Conservation (phyloP, 352 stramenopile species). For the Lagenidium sp. region DNA sequence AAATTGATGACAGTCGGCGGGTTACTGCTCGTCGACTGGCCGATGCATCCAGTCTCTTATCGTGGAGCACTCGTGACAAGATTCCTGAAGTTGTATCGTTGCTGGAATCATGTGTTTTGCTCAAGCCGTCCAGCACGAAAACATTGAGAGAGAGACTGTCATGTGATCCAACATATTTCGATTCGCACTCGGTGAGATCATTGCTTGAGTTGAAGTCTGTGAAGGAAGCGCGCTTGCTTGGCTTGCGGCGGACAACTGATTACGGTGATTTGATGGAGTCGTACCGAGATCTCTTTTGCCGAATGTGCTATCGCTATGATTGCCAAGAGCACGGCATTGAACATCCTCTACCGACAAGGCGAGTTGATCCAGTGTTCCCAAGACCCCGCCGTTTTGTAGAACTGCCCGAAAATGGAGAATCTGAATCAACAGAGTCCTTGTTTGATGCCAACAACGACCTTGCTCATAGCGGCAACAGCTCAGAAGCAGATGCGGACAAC, state of each 20-base stretch:
- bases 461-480: neutral
- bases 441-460: neutral
- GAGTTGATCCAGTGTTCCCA: constrained; percentile 8
- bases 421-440: too few species aligned
- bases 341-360: constrained; percentile 6
- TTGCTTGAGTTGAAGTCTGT: neutral
- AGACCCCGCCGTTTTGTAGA: neutral
- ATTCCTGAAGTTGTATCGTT: neutral
- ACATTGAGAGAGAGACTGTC: constrained; percentile 8
- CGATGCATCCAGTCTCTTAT: neutral
- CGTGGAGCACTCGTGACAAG: neutral
- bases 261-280: constrained; percentile 36
- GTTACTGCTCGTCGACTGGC: neutral
- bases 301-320: constrained; percentile 53
- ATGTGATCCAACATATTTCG: constrained; percentile 2
- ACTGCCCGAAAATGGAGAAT: too few species aligned
- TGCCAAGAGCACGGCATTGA: constrained; percentile 42
- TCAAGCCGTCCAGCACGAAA: constrained; percentile 1
- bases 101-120: constrained; percentile 4
- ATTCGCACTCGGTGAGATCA: constrained; percentile 2
- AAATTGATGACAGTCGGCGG: neutral
- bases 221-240: neutral
- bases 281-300: constrained; percentile 49
- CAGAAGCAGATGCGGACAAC: neutral
- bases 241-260: neutral